A percentile compares a stretch with the other conserved stretches of the same genome.
phyloP scores from a whole-genome alignment of 306 rosid species.

The Carpinus viminea region DNA sequence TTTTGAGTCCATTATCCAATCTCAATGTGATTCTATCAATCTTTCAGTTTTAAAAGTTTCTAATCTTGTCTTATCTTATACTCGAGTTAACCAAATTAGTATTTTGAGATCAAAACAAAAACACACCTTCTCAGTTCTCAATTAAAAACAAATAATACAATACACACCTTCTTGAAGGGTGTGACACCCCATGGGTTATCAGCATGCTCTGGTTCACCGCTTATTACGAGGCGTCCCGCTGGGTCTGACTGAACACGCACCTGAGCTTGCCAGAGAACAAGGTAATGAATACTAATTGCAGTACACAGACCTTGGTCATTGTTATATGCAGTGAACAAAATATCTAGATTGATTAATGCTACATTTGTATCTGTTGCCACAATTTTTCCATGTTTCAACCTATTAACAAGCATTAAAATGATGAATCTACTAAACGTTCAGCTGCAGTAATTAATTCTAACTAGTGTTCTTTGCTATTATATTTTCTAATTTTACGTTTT shows the following conservation, averaged over 20 bases:
- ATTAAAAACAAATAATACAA: slow-evolving; percentile 2
- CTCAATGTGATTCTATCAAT: background rate
- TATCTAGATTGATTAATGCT: background rate
- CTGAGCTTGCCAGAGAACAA: slow-evolving; percentile 37
- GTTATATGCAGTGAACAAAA: background rate
- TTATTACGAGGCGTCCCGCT: slow-evolving; percentile 86
- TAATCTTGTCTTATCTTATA: background rate
- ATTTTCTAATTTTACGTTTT: background rate
- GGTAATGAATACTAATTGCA: background rate
- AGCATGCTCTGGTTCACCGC: slow-evolving; percentile 93
- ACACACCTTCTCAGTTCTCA: background rate
- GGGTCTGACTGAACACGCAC: slow-evolving; percentile 99
- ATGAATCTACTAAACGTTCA: background rate
- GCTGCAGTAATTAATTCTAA: slow-evolving; percentile 8
- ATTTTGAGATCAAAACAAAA: background rate
- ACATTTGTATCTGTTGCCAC: background rate
- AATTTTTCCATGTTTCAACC: background rate
- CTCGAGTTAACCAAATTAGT: background rate
- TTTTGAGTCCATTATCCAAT: background rate
- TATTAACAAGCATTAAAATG: background rate
- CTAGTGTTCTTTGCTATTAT: background rate
- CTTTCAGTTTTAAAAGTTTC: background rate
- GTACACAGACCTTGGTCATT: slow-evolving; percentile 8
- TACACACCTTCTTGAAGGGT: slow-evolving; percentile 82
- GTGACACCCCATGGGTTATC: slow-evolving; percentile 99